A percentile compares a stretch with the other conserved stretches of the same genome.
Conservation (phyloP, 2,329 filamentous ascomycete genomes). For the Lasiodiplodia sp. region DNA sequence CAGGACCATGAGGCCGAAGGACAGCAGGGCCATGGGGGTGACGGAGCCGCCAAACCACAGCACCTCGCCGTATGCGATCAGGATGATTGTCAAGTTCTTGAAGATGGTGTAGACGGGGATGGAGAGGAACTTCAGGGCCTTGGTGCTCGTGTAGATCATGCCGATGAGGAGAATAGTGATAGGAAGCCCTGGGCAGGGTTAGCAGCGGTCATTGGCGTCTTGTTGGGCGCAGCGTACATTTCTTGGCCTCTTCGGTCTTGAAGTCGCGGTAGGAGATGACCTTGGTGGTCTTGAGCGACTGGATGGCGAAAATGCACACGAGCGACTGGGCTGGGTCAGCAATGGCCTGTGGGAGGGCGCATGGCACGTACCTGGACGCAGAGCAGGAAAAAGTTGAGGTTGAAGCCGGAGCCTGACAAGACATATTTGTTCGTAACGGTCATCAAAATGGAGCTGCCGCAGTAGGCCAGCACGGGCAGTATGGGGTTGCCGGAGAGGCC, state of each 20-base stretch:
- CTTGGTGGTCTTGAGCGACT: slow-evolving; percentile 79
- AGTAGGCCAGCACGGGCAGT: slow-evolving; percentile 87
- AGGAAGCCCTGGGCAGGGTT: slow-evolving; percentile 78
- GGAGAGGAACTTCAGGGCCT: slow-evolving; percentile 93
- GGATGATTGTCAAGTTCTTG: slow-evolving; percentile 98
- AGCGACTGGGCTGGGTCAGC: slow-evolving; percentile 68
- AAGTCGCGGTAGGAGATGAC: slow-evolving; percentile 86
- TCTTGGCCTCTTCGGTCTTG: slow-evolving; percentile 86
- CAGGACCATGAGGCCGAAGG: slow-evolving; percentile 95
- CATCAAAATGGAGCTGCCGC: slow-evolving; percentile 96
- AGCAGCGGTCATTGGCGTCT: slow-evolving; percentile 26
- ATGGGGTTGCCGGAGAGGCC: slow-evolving; percentile 74
- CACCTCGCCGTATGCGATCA: slow-evolving; percentile 98
- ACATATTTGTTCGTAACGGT: slow-evolving; percentile 99
- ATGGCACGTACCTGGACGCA: slow-evolving; percentile 78
- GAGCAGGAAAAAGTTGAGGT: slow-evolving; percentile 95
- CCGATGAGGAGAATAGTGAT: slow-evolving; percentile 94
- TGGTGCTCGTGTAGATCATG: slow-evolving; percentile 98
- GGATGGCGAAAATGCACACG: slow-evolving; percentile 86
- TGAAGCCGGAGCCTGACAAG: slow-evolving; percentile 88
- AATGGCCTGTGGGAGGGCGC: slow-evolving; percentile 1
- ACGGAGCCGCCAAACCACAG: slow-evolving; percentile 97
- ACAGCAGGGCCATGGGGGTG: slow-evolving; percentile 84
- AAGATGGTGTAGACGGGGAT: slow-evolving; percentile 99
- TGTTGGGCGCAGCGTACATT: slow-evolving; percentile 69